Conservation (phyloP, 2,329 filamentous ascomycete species). For the Pseudogymnoascus verrucosus region DNA sequence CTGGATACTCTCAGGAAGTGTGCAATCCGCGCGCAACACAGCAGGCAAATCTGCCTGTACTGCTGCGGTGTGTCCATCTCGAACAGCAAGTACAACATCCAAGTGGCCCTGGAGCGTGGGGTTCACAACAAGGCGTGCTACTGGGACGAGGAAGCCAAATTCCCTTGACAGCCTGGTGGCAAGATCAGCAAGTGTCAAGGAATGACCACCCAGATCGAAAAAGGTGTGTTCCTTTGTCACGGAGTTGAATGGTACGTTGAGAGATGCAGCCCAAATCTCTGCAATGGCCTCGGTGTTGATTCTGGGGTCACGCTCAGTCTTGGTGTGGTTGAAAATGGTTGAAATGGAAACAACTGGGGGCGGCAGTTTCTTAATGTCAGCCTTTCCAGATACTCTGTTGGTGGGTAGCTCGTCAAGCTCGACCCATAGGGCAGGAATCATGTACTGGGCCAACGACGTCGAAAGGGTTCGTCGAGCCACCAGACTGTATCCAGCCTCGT, state of each 20-base stretch:
- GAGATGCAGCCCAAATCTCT: conserved; percentile 62
- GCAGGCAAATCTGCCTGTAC: conserved; percentile 69
- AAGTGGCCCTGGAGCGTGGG: conserved; percentile 67
- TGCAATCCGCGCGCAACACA: conserved; percentile 57
- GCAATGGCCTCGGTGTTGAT: conserved; percentile 61
- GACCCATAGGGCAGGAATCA: conserved; percentile 75
- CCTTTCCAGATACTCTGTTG: conserved; percentile 71
- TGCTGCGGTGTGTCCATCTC: conserved; percentile 65
- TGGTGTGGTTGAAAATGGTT: conserved; percentile 28
- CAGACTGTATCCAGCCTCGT: conserved; percentile 64
- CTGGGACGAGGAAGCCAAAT: conserved; percentile 66
- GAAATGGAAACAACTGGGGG: conserved; percentile 49
- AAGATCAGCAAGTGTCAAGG: conserved; percentile 67
- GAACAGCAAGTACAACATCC: conserved; percentile 59
- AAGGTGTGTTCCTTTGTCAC: conserved; percentile 68
- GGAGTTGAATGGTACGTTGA: conserved; percentile 54
- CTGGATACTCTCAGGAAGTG: conserved; percentile 62
- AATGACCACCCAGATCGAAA: conserved; percentile 75
- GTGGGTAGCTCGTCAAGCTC: conserved; percentile 64
- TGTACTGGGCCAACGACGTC: conserved; percentile 67
- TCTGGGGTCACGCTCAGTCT: conserved; percentile 49
- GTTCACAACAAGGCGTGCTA: conserved; percentile 62
- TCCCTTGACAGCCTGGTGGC: conserved; percentile 60
- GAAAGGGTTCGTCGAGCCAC: conserved; percentile 57
- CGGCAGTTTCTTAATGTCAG: conserved; percentile 64